A percentile compares a stretch with the other conserved stretches of the same genome.
Conservation (phyloP, 1,284 basidiomycete species). For the Rhodotorula sp. region DNA sequence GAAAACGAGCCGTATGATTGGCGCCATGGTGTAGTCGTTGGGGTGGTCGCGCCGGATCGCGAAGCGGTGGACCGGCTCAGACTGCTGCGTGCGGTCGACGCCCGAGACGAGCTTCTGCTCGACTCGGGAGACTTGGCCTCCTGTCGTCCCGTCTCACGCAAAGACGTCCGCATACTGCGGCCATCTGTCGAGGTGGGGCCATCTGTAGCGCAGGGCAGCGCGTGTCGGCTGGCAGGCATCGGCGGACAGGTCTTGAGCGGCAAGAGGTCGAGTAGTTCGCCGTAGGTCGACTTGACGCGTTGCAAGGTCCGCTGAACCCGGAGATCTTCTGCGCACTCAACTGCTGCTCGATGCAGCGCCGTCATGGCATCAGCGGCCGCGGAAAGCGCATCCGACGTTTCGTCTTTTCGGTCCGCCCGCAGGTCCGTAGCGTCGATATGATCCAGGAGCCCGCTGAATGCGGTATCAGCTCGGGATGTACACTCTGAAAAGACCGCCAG, state of each 20-base stretch:
- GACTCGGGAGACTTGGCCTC: too few relatives aligned
- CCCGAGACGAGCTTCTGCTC: slow-evolving; percentile 48
- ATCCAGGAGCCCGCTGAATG: slow-evolving; percentile 73
- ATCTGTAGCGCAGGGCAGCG: too few relatives aligned
- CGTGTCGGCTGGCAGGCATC: too few relatives aligned
- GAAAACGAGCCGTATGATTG: not conserved
- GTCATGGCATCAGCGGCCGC: slow-evolving; percentile 20
- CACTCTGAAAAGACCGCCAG: slow-evolving; percentile 58
- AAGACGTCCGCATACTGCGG: too few relatives aligned
- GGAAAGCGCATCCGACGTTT: slow-evolving; percentile 50
- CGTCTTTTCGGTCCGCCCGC: slow-evolving; percentile 39
- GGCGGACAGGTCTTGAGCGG: too few relatives aligned
- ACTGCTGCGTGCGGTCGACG: slow-evolving; percentile 71
- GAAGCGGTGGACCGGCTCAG: slow-evolving; percentile 49
- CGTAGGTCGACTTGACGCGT: slow-evolving; percentile 70
- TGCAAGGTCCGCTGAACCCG: slow-evolving; percentile 47
- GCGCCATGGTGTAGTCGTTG: not conserved
- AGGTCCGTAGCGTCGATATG: slow-evolving; percentile 59
- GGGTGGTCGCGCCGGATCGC: slow-evolving; percentile 34
- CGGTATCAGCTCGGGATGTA: slow-evolving; percentile 63
- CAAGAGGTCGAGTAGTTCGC: slow-evolving; percentile 57
- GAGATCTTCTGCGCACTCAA: slow-evolving; percentile 24
- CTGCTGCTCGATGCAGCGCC: slow-evolving; percentile 12
- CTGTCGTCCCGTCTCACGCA: too few relatives aligned
- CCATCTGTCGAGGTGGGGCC: too few relatives aligned